Base-by-base conservation (phyloP, 331 rosid species). In the Rhamnella rubrinervis region DNA sequence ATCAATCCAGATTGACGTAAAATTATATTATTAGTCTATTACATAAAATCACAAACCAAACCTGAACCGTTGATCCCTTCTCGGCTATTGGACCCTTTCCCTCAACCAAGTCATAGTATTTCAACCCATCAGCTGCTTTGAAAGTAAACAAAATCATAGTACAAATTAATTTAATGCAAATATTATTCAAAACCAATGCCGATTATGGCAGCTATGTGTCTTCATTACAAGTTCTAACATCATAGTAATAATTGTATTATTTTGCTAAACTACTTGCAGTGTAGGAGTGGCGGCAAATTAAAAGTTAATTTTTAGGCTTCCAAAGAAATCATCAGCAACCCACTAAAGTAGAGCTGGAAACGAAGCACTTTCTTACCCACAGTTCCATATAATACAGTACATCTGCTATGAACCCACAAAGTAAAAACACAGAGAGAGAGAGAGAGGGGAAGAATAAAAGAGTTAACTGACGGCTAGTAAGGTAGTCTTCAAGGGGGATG, bases 61-160 rank as follows among this genome's bases (percentile, higher is more conserved):
- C 96, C 95, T 78, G 87, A 79, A 91, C 97, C 4, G 88, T 78
- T 35, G 91, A 85, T 61, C 96, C 97, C 61, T 88, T 87, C 63
- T 87, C 87, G 20, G 98, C 95, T 14, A 72, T 28, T 7, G 84
- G 84, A 67, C 98, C 98, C 67, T 75, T 91, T 20, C 98, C 98
- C 82, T 82, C 96, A 52, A 84, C 85, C 61, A 91, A 56, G 83
- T 93, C 98, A 71, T 87, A 93, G 81, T 87, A 93, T 70, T 88
- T 88, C 68, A 93, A 71, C 71, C 96, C 98, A 71, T 83, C 91
- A 39, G 84, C 98, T 88, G 86, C 49, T 81, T 63, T 68, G 66
- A 75, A 60, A 76, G 60, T 39, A 71, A 66, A 65, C 53, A 15
- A 21, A 3, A 61, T 12, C 28, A 66, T 53, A 58, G 55, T 58